Evolutionary conservation across 768 basidiomycete genomes (phyloP).

Genomic region (Psilocybe azurescens): DNA sequence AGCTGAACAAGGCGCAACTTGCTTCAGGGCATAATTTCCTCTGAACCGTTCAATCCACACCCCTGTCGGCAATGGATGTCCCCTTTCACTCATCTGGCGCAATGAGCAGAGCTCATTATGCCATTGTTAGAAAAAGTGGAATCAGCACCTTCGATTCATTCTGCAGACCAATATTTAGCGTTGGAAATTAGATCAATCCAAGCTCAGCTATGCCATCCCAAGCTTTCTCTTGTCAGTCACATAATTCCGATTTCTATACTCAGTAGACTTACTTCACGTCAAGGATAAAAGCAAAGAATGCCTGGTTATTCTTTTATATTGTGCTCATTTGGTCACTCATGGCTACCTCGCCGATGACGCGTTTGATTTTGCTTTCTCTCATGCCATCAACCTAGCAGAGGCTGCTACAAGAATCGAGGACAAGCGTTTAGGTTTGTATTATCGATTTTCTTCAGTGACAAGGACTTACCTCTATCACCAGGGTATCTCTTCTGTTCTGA

Average conservation of each 20-base stretch:
- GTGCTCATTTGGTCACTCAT: constrained; percentile 54
- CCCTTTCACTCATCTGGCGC: constrained; percentile 83
- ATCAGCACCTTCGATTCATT: constrained; percentile 55
- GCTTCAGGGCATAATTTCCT: background rate
- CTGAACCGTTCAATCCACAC: background rate
- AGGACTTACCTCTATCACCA: constrained; percentile 31
- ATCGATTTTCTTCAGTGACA: background rate
- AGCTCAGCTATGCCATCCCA: constrained; percentile 53
- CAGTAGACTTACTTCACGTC: constrained; percentile 17
- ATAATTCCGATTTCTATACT: constrained; percentile 11
- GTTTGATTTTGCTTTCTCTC: constrained; percentile 74
- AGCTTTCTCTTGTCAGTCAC: constrained; percentile 58
- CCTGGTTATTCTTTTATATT: constrained; percentile 75
- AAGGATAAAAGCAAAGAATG: constrained; percentile 72
- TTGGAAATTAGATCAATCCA: constrained; percentile 64
- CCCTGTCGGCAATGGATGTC: constrained; percentile 58
- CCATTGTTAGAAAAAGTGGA: constrained; percentile 79
- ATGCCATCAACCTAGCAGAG: constrained; percentile 80
- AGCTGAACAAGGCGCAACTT: no score
- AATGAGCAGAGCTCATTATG: constrained; percentile 74
- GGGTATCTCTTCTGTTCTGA: constrained; percentile 82
- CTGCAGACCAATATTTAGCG: constrained; percentile 64
- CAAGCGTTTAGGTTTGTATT: constrained; percentile 65
- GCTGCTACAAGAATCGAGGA: constrained; percentile 63
- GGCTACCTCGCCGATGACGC: constrained; percentile 46